Conservation (phyloP, 2,329 filamentous ascomycete genomes). For the Zarea fungicola region DNA sequence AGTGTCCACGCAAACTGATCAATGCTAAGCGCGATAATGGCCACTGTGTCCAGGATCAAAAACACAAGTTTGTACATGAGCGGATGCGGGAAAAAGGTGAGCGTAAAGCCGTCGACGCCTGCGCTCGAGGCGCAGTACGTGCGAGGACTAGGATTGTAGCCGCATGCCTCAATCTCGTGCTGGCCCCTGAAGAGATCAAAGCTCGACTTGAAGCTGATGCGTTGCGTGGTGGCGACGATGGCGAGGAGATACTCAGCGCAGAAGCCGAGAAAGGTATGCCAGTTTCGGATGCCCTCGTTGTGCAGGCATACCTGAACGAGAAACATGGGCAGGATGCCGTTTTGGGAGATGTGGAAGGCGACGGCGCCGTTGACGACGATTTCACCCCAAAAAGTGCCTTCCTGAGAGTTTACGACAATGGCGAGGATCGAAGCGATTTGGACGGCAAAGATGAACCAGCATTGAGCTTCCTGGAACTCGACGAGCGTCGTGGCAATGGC, state of each 20-base stretch:
- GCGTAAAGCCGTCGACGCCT: constrained; percentile 27
- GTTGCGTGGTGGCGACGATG: constrained; percentile 32
- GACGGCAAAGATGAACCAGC: constrained; percentile 35
- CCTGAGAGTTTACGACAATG: constrained; percentile 35
- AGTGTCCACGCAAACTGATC: constrained; percentile 34
- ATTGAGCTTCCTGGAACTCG: constrained; percentile 35
- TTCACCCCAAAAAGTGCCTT: constrained; percentile 35
- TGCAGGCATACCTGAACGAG: constrained; percentile 33
- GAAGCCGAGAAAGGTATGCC: constrained; percentile 37
- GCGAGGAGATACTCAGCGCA: constrained; percentile 33
- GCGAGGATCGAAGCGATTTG: constrained; percentile 36
- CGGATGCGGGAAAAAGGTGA: constrained; percentile 34
- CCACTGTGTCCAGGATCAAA: constrained; percentile 30
- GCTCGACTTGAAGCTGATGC: constrained; percentile 29
- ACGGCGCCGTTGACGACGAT: constrained; percentile 34
- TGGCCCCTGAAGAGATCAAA: constrained; percentile 31
- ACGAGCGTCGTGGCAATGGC: constrained; percentile 36
- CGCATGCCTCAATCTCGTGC: constrained; percentile 27
- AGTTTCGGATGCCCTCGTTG: constrained; percentile 35
- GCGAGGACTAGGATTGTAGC: constrained; percentile 32
- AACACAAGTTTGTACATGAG: constrained; percentile 34
- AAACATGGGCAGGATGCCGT: constrained; percentile 34
- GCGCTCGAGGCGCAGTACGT: constrained; percentile 33
- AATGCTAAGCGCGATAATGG: constrained; percentile 28
- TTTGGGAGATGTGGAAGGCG: constrained; percentile 33